A percentile compares a stretch with the other conserved stretches of the same genome.
Evolutionary conservation across 2,329 filamentous ascomycete species (phyloP).

Genomic region (Trichophyton verrucosum): DNA sequence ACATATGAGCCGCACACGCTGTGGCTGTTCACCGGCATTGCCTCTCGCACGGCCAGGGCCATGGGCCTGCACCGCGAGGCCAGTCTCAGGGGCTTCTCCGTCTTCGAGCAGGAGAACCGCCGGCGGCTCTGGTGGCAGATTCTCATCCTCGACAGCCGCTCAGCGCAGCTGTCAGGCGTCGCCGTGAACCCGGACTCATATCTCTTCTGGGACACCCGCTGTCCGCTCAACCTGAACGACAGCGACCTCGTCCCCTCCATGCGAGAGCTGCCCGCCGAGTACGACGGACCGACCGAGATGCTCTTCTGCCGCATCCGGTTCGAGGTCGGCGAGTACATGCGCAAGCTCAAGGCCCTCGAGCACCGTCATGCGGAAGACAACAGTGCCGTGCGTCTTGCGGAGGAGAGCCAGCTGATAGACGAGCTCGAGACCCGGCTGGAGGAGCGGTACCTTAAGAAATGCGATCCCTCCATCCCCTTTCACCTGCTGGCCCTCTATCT

Average conservation of each 20-base stretch:
- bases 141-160: conserved; percentile 27
- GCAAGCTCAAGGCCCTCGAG: conserved; percentile 23
- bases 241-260: conserved; percentile 31
- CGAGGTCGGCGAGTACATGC: conserved; percentile 19
- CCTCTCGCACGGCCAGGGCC: conserved; percentile 15
- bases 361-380: neutral
- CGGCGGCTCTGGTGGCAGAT: conserved; percentile 32
- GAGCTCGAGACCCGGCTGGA: conserved; percentile 22
- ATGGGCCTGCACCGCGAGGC: conserved; percentile 30
- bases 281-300: conserved; percentile 37
- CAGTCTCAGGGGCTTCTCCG: conserved; percentile 17
- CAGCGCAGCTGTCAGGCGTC: conserved; percentile 30
- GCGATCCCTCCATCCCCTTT: conserved; percentile 26
- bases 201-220: conserved; percentile 22
- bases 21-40: conserved; percentile 8
- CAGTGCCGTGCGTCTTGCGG: neutral
- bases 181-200: conserved; percentile 18
- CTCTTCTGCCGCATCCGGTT: conserved; percentile 35
- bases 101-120: conserved; percentile 34
- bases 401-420: conserved; percentile 17
- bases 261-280: conserved; percentile 29
- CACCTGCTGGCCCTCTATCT: conserved; percentile 14
- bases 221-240: conserved; percentile 35
- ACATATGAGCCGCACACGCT: conserved; percentile 18
- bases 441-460: conserved; percentile 23